A percentile compares a stretch with the other conserved stretches of the same genome.
These are phyloP conservation scores for Gyromitra esculenta DNA, from an alignment of 2,329 filamentous ascomycete species.

Conservation along the genomic window DNA sequence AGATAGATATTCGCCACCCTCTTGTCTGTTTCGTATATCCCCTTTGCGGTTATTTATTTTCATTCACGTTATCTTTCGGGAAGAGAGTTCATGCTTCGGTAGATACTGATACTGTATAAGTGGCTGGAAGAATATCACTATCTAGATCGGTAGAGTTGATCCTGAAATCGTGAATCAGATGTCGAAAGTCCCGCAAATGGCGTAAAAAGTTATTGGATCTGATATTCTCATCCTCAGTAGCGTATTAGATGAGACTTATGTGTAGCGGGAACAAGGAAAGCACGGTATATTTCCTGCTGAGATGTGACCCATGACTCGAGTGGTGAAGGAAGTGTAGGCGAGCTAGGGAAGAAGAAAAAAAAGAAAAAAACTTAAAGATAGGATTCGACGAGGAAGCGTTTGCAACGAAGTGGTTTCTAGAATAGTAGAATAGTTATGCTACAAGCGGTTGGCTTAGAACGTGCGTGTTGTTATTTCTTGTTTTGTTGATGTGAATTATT, in stretches of 20 bases:
- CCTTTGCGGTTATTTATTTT: not conserved
- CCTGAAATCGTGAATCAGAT: not conserved
- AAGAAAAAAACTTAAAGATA: not conserved
- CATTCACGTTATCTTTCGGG: not conserved
- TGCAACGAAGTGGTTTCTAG: not conserved
- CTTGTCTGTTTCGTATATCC: not conserved
- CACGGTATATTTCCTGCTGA: not conserved
- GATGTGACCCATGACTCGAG: not conserved
- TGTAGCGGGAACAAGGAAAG: not conserved
- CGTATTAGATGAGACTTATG: not conserved
- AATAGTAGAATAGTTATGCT: not conserved
- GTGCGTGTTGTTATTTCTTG: not conserved
- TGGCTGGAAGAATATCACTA: not conserved
- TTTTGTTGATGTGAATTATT: not conserved
- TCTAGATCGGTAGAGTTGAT: not conserved
- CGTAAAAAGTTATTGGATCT: not conserved
- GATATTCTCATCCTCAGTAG: not conserved
- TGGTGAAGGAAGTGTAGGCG: not conserved
- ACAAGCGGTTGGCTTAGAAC: not conserved
- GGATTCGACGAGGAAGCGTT: not conserved
- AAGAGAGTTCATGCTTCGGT: not conserved
- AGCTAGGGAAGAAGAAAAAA: not conserved
- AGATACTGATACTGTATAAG: not conserved
- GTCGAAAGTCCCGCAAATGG: not conserved
- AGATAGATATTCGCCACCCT: conserved; percentile 1